Base-by-base conservation (phyloP, 225 moss, liverwort and hornwort genomes). In the Takakia lepidozioides region DNA sequence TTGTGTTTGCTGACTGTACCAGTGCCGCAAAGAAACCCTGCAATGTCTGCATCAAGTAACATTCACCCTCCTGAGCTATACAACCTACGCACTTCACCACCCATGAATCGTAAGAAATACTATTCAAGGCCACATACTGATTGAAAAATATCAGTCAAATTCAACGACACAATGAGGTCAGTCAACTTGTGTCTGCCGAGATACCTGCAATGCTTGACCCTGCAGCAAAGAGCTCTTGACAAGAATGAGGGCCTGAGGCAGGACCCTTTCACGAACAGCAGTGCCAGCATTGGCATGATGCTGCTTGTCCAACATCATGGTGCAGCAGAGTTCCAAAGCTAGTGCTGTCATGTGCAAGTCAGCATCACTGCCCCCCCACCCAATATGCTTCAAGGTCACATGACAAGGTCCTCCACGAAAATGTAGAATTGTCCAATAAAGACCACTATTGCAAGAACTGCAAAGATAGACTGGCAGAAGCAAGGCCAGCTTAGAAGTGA, bases 261-360 rank as follows among this genome's bases (percentile, higher is more conserved):
- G 78, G 32, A 98, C 98, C 57, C 78, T 85, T 58, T 84, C 84
- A 44, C 91, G 72, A 46, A 98, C 64, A 48, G 91, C 82, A 71
- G 83, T 75, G 70, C 98, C 98, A 73, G 98, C 98, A 67, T 85
- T 85, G 34, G 77, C 73, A 65, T 98, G 91, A 62, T 98, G 82
- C 55, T 91, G 85, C 65, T 87, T 85, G 58, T 98, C 95, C 62
- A 85, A 60, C 98, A 98, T 98, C 91, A 98, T 98, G 28, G 98
- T 98, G 65, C 98, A 98, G 76, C 98, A 98, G 42, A 98, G 81
- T 65, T 98, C 98, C 67, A 98, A 74, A 35, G 98, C 85, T 64
- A 91, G 72, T 7, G 98, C 98, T 63, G 98, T 98, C 91, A 98
- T 87, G 62, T 98, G 98, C 67, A 99, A 69, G 71, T 99, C 91